phyloP scores from a whole-genome alignment of 1,284 basidiomycete species.

The Ustilago crameri region DNA sequence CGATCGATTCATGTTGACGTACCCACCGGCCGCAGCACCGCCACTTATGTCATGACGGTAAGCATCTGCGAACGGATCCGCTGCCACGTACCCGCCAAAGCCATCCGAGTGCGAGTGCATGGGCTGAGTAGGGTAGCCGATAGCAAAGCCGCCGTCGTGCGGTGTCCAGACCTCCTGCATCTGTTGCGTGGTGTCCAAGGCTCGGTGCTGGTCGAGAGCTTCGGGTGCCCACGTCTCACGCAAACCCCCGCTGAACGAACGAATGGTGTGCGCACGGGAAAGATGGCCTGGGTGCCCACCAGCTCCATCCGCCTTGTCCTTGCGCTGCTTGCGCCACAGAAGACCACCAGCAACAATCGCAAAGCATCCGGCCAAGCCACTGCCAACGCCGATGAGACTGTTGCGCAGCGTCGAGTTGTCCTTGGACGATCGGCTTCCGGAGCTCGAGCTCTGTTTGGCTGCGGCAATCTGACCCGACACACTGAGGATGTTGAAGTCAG shows the following conservation, averaged over 20 bases:
- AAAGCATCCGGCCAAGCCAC: conserved; percentile 46
- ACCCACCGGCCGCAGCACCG: conserved; percentile 18
- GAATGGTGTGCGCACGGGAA: conserved; percentile 45
- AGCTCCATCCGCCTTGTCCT: conserved; percentile 14
- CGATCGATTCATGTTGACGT: conserved; percentile 48
- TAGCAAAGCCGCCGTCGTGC: conserved; percentile 12
- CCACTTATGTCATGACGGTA: background rate
- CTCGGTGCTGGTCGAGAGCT: conserved; percentile 41
- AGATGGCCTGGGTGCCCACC: conserved; percentile 19
- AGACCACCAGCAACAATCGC: conserved; percentile 40
- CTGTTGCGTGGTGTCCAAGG: conserved; percentile 10
- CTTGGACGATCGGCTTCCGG: conserved; percentile 9
- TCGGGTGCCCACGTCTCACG: conserved; percentile 61
- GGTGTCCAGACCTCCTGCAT: conserved; percentile 41
- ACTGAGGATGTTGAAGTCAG: conserved; percentile 52
- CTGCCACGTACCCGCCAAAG: conserved; percentile 27
- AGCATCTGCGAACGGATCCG: conserved; percentile 39
- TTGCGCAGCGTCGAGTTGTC: conserved; percentile 40
- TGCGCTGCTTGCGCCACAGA: conserved; percentile 39
- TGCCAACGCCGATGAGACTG: conserved; percentile 58
- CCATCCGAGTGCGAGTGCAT: conserved; percentile 17
- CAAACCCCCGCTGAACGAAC: conserved; percentile 49
- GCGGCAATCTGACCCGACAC: conserved; percentile 24
- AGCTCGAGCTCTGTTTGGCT: conserved; percentile 10
- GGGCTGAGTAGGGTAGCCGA: conserved; percentile 5